Evolutionary conservation across 2,329 filamentous ascomycete genomes (phyloP), one percentile per base, ranked within the genome.

Genomic region (Lecanicillium sp.): DNA sequence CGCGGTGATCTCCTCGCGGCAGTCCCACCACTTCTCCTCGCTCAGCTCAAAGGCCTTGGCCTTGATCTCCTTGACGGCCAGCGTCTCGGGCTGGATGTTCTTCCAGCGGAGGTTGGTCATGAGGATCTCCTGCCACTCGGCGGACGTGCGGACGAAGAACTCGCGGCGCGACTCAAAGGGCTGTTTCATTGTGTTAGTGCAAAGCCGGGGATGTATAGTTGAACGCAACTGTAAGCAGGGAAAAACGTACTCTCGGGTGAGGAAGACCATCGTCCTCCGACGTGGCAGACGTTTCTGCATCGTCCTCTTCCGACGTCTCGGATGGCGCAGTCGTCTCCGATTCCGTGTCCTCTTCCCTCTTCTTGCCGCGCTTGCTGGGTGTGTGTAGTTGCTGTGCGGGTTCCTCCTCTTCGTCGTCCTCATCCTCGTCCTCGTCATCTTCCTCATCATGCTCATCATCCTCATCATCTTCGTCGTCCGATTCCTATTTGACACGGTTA

Each of bases 1-100:
- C 6, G 82, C 86, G 46, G 84, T 86, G 55, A 98, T 87, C 69
- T 97, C 91, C 70, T 98, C 93, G 58, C 93, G 79, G 62, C 86
- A 90, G 73, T 96, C 93, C 93, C 93, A 98, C 93, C 93, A 98
- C 66, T 95, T 95, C 69, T 90, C 87, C 67, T 98, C 93, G 33
- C 90, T 90, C 54, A 89, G 77, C 61, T 89, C 85, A 64, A 96
- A 98, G 1, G 90, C 93, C 62, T 82, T 83, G 59, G 90, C 86
- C 65, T 95, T 90, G 59, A 97, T 83, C 71, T 97, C 93, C 73
- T 98, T 98, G 60, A 94, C 73, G 0, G 81, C 75, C 54, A 88
- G 76, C 33, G 81, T 76, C 64, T 87, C 85, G 3, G 79, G 77
- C 54, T 82, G 78, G 37, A 81, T 71, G 27, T 79, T 79, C 64